Evolutionary conservation across 257 asterid genomes (phyloP).

Genomic region (Galeopsis tetrahit): DNA sequence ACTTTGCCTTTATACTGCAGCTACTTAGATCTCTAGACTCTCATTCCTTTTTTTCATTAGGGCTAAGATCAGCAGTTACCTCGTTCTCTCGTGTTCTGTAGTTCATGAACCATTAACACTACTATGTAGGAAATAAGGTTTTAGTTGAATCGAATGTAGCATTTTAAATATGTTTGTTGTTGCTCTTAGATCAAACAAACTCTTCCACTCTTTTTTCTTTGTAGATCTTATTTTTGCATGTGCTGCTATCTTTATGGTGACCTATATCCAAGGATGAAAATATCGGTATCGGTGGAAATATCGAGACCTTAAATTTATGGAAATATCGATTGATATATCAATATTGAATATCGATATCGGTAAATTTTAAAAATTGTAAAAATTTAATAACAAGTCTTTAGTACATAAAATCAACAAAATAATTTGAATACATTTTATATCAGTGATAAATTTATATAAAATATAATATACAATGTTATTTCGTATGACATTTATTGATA

Average conservation of each 20-base stretch:
- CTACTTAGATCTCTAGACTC: slow-evolving; percentile 27
- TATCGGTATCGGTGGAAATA: no score
- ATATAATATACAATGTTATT: no score
- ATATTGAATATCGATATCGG: no score
- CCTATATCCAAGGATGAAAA: no score
- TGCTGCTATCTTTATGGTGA: neutral
- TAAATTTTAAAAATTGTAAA: no score
- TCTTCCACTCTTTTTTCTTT: slow-evolving; percentile 8
- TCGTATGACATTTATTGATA: no score
- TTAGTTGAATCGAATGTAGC: slow-evolving; percentile 33
- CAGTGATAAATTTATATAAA: no score
- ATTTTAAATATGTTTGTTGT: slow-evolving; percentile 22
- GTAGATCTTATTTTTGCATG: neutral
- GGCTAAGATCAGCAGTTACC: slow-evolving; percentile 33
- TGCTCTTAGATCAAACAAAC: slow-evolving; percentile 28
- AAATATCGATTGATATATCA: no score
- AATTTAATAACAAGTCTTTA: no score
- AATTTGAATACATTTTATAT: no score
- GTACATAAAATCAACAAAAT: no score
- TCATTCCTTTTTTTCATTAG: slow-evolving; percentile 19
- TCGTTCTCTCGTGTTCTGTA: slow-evolving; percentile 26
- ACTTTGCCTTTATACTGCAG: slow-evolving; percentile 23
- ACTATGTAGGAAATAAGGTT: slow-evolving; percentile 41
- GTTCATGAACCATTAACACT: slow-evolving; percentile 29
- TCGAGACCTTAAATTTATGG: no score